Conservation (phyloP, 78 protist species). For the Polysphondylium violaceum region DNA sequence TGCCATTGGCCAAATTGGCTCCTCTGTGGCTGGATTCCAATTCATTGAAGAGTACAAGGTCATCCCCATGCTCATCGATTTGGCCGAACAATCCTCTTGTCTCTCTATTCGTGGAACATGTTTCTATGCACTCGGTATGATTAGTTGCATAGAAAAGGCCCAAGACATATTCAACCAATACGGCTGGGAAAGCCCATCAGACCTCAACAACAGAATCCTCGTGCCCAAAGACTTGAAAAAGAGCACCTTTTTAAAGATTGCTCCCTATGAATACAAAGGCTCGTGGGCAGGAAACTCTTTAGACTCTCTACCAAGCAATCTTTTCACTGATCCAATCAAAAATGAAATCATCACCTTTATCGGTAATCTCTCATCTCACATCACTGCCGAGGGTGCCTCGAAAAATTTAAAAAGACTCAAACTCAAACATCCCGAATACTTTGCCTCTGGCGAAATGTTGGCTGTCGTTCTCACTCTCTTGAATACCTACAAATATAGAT, state of each 20-base stretch:
- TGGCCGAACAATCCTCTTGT: conserved; percentile 56
- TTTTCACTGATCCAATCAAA: conserved; percentile 32
- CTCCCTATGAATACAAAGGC: conserved; percentile 39
- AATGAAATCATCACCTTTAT: conserved; percentile 60
- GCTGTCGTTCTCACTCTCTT: conserved; percentile 1
- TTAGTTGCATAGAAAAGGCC: conserved; percentile 50
- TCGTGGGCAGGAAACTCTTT: conserved; percentile 43
- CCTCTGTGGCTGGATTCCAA: conserved; percentile 8
- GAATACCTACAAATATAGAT: conserved; percentile 31
- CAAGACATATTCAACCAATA: neutral
- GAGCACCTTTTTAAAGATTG: conserved; percentile 6
- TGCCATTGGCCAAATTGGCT: conserved; percentile 79
- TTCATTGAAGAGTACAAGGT: conserved; percentile 10
- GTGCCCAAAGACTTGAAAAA: conserved; percentile 69
- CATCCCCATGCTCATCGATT: conserved; percentile 5
- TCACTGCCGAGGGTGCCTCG: conserved; percentile 79
- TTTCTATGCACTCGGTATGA: conserved; percentile 76
- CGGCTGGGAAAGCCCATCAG: conserved; percentile 78
- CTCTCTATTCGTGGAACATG: conserved; percentile 63
- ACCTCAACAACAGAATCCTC: conserved; percentile 25
- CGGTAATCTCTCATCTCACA: conserved; percentile 34
- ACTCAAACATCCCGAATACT: conserved; percentile 43
- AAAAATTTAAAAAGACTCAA: conserved; percentile 62
- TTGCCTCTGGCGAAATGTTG: conserved; percentile 50
- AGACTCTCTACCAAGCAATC: conserved; percentile 2